A percentile compares a stretch with the other conserved stretches of the same genome.
phyloP scores from a whole-genome alignment of 164 flowering plant genomes.

The Macadamia integrifolia region DNA sequence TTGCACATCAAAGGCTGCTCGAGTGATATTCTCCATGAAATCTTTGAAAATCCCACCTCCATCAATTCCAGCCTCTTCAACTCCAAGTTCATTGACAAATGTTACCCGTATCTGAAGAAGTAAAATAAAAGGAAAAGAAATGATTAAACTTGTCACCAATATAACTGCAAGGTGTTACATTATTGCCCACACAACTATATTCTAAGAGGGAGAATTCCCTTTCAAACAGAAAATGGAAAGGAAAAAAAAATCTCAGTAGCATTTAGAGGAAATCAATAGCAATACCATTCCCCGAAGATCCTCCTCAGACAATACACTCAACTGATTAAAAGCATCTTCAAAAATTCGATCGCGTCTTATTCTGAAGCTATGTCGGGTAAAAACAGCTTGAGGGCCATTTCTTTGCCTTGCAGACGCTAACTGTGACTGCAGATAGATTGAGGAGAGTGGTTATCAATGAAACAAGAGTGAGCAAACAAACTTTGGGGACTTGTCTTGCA shows the following conservation, averaged over 20 bases:
- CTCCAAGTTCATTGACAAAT: slow-evolving; percentile 94
- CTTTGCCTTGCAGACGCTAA: slow-evolving; percentile 63
- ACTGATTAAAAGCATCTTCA: slow-evolving; percentile 89
- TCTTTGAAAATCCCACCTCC: slow-evolving; percentile 99
- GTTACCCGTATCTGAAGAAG: slow-evolving; percentile 76
- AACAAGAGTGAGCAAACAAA: neutral
- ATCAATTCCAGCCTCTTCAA: slow-evolving; percentile 99
- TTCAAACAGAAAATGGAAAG: neutral
- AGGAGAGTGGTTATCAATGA: neutral
- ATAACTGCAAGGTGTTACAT: too few relatives aligned
- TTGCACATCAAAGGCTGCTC: slow-evolving; percentile 92
- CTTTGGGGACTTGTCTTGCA: neutral
- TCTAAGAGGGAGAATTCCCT: neutral
- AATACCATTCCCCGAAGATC: slow-evolving; percentile 83
- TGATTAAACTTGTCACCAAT: neutral
- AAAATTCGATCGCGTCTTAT: slow-evolving; percentile 84
- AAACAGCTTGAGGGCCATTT: slow-evolving; percentile 49
- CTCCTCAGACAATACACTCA: slow-evolving; percentile 77
- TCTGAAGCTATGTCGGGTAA: slow-evolving; percentile 63
- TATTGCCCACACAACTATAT: neutral
- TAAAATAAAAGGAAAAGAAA: neutral
- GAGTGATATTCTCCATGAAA: slow-evolving; percentile 94
- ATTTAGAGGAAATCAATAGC: neutral
- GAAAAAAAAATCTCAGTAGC: too few relatives aligned
- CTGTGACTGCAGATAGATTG: slow-evolving; percentile 51